These are phyloP conservation scores for Cyanidioschyzon merolae DNA, from an alignment of 23 red algal genomes.

Conservation along the genomic window DNA sequence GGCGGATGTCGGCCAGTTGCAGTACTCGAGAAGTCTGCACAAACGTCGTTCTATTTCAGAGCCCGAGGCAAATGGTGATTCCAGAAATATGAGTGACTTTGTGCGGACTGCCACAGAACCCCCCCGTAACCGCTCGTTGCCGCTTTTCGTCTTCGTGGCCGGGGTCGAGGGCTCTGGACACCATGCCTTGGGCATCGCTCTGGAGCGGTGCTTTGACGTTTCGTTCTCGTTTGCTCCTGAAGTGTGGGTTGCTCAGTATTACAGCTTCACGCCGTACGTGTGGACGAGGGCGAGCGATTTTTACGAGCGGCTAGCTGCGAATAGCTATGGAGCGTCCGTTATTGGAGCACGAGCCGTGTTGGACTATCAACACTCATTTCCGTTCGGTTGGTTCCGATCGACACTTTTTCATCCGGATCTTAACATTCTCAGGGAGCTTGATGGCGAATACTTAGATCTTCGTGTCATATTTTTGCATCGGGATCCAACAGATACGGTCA, in stretches of 20 bases:
- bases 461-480: constrained; percentile 1
- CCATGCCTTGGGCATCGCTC: not conserved
- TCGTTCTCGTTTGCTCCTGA: constrained; percentile 10
- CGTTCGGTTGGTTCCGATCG: constrained; percentile 8
- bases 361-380: constrained; percentile 15
- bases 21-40: too few species aligned
- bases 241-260: constrained; percentile 10
- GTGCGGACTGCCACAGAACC: too few species aligned
- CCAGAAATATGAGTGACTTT: too few species aligned
- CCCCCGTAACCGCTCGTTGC: not conserved
- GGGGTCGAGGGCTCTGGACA: constrained; percentile 11
- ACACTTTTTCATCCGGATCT: constrained; percentile 10
- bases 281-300: not conserved
- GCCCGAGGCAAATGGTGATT: too few species aligned
- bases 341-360: not conserved
- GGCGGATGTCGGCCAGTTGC: too few species aligned
- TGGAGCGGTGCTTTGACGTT: constrained; percentile 11
- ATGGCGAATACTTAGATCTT: not conserved
- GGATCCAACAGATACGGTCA: not conserved
- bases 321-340: constrained; percentile 2
- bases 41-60: too few species aligned
- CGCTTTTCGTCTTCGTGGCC: not conserved
- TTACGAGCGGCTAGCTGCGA: not conserved
- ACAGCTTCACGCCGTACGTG: not conserved
- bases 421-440: not conserved